Conservation (phyloP, 345 rosid species). For the Gossypium stocksii region DNA sequence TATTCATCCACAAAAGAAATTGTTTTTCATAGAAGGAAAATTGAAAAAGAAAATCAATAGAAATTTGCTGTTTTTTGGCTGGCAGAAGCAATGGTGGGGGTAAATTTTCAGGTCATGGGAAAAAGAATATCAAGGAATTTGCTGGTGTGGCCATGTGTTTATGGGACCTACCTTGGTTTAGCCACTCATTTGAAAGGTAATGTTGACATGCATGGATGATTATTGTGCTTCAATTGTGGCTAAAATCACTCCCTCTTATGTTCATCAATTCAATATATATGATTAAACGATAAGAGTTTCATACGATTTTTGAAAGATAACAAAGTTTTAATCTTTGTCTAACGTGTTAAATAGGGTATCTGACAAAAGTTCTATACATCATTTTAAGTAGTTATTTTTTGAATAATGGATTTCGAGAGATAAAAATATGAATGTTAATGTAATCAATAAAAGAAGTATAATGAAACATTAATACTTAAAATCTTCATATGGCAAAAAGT, state of each 20-base stretch:
- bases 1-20: neutral
- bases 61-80: constrained; percentile 15
- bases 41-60: neutral
- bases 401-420: neutral
- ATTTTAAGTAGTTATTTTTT: neutral
- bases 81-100: constrained; percentile 10
- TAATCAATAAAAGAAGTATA: no score
- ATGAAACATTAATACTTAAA: neutral
- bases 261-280: no score
- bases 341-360: no score
- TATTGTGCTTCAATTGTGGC: neutral
- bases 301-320: no score
- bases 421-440: neutral
- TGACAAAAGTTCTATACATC: no score
- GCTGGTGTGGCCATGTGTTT: constrained; percentile 16
- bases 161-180: neutral
- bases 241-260: neutral
- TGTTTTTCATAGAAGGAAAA: neutral
- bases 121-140: neutral
- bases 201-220: neutral
- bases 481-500: neutral
- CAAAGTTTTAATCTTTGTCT: no score
- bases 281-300: neutral
- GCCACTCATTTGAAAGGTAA: constrained; percentile 6
- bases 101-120: neutral